Base-by-base conservation (phyloP, 164 flowering plant species). In the Umbellularia californica region DNA sequence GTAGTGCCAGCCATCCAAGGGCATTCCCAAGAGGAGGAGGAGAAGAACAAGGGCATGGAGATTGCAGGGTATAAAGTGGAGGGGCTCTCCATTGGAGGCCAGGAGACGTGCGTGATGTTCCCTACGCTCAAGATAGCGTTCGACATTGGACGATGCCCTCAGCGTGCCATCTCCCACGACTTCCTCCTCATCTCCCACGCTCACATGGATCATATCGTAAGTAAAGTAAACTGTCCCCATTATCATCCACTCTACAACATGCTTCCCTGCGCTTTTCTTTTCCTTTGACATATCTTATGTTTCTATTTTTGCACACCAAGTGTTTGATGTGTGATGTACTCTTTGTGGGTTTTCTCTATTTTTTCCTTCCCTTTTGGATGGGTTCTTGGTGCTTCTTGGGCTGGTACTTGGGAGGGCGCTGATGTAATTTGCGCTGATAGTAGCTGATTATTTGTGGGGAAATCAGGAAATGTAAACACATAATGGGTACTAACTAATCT, bases 201-300 rank as follows among this genome's bases (percentile, higher is more conserved):
- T 68, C 99, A 95, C 83, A 88, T 95, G 96, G 99, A 95, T 76
- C 99, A 95, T 81, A 92, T 95, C 66, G 97, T 92, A 58, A 79
- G 81, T 73, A 30, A 30, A 30, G 33, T 30, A 30, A 30, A 30
- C 33, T 3, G 4, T 30, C 33, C 33, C 33, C 33, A 0, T 30
- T 30, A 30, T 30, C 33, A 30, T 0, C 33, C 28, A 58, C 58
- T 52, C 58, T 52, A 52, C 17, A 52, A 13, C 3, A 13, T 52
- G 3, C 13, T 13, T 52, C 17, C 58, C 4, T 17, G 17, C 58
- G 13, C 17, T 17, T 52, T 52, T 52, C 11, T 52, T 52, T 17
- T 52, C 58, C 10, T 12, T 17, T 13, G 19, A 28, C 3, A 28
- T 28, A 30, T 30, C 33, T 30, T 3, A 4, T 30, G 33, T 30